A percentile compares a stretch with the other conserved stretches of the same genome.
Evolutionary conservation across 164 flowering plant species (phyloP).

Genomic region (Nymphaea thermarum): DNA sequence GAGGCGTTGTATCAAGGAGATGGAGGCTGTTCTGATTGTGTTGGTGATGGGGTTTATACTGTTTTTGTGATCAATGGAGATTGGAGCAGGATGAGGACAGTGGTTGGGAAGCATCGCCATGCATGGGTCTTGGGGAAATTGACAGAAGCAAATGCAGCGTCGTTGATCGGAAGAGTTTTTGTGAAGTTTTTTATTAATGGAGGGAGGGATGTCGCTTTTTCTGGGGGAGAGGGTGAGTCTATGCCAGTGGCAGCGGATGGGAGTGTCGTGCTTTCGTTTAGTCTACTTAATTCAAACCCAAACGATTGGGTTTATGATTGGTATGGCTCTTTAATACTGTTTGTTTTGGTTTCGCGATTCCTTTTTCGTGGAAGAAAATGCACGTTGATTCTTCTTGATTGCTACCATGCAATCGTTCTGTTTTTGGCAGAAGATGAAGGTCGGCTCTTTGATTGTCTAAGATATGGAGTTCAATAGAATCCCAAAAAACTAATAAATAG

Average conservation of each 20-base stretch:
- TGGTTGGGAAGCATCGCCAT: conserved; percentile 81
- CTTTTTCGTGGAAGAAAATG: neutral
- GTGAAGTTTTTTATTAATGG: conserved; percentile 74
- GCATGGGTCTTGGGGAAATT: conserved; percentile 67
- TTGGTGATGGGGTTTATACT: conserved; percentile 46
- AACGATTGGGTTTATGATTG: conserved; percentile 82
- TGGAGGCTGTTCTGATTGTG: conserved; percentile 11
- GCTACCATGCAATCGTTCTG: too few relatives aligned
- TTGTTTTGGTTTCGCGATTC: neutral
- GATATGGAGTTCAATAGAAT: too few relatives aligned
- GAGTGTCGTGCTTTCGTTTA: conserved; percentile 72
- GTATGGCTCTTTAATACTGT: conserved; percentile 22
- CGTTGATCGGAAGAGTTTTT: conserved; percentile 41
- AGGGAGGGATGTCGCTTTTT: conserved; percentile 48
- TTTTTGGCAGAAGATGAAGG: too few relatives aligned
- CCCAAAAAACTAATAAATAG: too few relatives aligned
- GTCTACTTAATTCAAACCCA: conserved; percentile 79
- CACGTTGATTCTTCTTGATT: too few relatives aligned
- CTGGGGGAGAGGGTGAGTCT: conserved; percentile 48
- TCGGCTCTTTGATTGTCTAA: too few relatives aligned
- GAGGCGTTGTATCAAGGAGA: conserved; percentile 17
- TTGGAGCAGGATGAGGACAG: conserved; percentile 26
- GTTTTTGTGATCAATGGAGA: conserved; percentile 50
- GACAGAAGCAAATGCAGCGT: conserved; percentile 23
- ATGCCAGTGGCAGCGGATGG: conserved; percentile 99